phyloP scores from a whole-genome alignment of 2,329 filamentous ascomycete species.

The Pseudogymnoascus sp. region DNA sequence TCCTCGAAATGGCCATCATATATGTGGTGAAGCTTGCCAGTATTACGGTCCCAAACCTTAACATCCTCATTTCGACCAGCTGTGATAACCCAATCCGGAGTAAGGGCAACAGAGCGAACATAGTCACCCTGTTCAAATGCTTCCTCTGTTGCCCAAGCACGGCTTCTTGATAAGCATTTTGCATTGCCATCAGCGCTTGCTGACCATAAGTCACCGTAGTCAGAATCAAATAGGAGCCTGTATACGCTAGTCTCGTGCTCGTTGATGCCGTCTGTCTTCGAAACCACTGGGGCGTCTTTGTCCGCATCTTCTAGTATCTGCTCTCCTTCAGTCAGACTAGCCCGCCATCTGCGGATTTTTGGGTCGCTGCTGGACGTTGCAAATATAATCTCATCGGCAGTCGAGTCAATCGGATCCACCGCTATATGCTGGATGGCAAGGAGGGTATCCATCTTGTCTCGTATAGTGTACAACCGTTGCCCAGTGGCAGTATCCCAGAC shows the following conservation, averaged over 20 bases:
- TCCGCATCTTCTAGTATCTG: constrained; percentile 46
- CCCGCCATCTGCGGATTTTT: constrained; percentile 70
- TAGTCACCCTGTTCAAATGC: constrained; percentile 78
- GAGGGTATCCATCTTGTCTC: constrained; percentile 62
- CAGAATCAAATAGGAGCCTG: constrained; percentile 65
- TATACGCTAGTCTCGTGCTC: constrained; percentile 91
- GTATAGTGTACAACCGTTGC: constrained; percentile 64
- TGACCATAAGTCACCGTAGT: constrained; percentile 66
- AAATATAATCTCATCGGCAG: constrained; percentile 46
- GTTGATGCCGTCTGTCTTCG: constrained; percentile 44
- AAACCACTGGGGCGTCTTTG: constrained; percentile 20
- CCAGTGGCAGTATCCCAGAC: constrained; percentile 73
- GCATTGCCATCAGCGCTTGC: constrained; percentile 84
- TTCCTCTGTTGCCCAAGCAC: constrained; percentile 65
- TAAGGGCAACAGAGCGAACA: constrained; percentile 72
- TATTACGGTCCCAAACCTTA: constrained; percentile 75
- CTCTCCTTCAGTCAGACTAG: constrained; percentile 46
- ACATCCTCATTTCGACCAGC: constrained; percentile 88
- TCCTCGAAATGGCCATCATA: constrained; percentile 88
- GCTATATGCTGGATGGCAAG: constrained; percentile 74
- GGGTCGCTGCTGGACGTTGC: constrained; percentile 77
- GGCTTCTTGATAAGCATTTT: constrained; percentile 66
- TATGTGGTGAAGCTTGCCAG: constrained; percentile 64
- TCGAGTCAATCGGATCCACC: constrained; percentile 60
- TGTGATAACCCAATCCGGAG: constrained; percentile 73